phyloP scores from a whole-genome alignment of 768 basidiomycete species.

The Trametes villosa region DNA sequence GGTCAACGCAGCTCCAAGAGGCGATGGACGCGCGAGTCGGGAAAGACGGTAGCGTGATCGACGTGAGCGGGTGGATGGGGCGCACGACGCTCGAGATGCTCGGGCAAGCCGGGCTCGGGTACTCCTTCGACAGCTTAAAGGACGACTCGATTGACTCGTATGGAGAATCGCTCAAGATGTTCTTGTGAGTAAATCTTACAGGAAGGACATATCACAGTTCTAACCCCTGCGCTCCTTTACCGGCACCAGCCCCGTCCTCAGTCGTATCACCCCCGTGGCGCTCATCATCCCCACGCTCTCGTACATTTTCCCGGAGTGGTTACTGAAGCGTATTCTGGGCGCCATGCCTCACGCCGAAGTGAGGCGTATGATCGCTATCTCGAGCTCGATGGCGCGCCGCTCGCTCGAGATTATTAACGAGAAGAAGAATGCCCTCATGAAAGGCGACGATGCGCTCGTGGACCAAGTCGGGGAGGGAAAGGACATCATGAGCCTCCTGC shows the following conservation, averaged over 20 bases:
- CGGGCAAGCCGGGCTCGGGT: conserved; percentile 24
- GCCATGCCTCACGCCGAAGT: conserved; percentile 29
- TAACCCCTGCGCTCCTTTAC: not conserved
- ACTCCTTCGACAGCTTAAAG: conserved; percentile 23
- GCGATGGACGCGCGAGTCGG: not conserved
- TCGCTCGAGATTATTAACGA: conserved; percentile 44
- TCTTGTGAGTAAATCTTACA: conserved; percentile 29
- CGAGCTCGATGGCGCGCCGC: conserved; percentile 46
- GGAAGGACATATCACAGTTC: too few relatives aligned
- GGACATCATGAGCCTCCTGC: conserved; percentile 53
- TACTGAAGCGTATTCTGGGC: conserved; percentile 39
- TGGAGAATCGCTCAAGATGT: conserved; percentile 20
- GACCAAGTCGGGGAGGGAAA: conserved; percentile 39
- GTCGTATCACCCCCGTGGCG: not conserved
- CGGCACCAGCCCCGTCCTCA: not conserved
- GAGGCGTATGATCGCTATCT: conserved; percentile 42
- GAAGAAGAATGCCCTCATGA: conserved; percentile 38
- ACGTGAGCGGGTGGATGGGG: conserved; percentile 25
- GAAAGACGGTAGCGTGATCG: conserved; percentile 2
- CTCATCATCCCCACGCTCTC: conserved; percentile 46
- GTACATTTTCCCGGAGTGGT: conserved; percentile 38
- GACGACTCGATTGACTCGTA: conserved; percentile 19
- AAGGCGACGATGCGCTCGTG: conserved; percentile 32
- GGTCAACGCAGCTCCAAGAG: conserved; percentile 5
- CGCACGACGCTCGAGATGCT: conserved; percentile 27